Evolutionary conservation across 306 rosid genomes (phyloP).

Genomic region (Prunus campanulata): DNA sequence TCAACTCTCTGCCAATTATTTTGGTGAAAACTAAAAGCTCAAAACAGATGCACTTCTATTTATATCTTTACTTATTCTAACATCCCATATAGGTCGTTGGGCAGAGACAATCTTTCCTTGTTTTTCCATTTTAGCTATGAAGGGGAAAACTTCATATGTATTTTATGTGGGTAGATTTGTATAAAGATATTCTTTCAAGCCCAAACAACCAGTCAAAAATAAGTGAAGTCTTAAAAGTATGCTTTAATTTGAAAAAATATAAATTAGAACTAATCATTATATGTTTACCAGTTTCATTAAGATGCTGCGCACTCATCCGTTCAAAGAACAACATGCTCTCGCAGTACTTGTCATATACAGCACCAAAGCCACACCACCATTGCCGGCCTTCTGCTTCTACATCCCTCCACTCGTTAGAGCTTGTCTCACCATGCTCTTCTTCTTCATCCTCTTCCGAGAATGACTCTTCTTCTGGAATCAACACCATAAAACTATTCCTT

Average conservation of each 20-base stretch:
- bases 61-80: not conserved
- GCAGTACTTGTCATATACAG: conserved; percentile 76
- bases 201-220: not conserved
- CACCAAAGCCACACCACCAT: conserved; percentile 97
- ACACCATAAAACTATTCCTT: conserved; percentile 90
- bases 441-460: conserved; percentile 75
- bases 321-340: conserved; percentile 87
- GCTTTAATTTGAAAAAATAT: not conserved
- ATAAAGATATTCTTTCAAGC: not conserved
- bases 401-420: conserved; percentile 85
- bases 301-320: conserved; percentile 62
- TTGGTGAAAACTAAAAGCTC: not conserved
- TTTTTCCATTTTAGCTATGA: not conserved
- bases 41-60: not conserved
- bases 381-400: conserved; percentile 93
- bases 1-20: not conserved
- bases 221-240: not conserved
- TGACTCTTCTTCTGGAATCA: conserved; percentile 95
- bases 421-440: conserved; percentile 54
- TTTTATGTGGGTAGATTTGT: not conserved
- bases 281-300: conserved; percentile 47
- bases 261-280: conserved; percentile 14
- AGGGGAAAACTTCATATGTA: not conserved
- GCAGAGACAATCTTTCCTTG: not conserved
- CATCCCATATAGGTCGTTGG: conserved; percentile 1